These are phyloP conservation scores for Carex arenaria DNA, from an alignment of 202 grass and related monocot species.

Conservation along the genomic window DNA sequence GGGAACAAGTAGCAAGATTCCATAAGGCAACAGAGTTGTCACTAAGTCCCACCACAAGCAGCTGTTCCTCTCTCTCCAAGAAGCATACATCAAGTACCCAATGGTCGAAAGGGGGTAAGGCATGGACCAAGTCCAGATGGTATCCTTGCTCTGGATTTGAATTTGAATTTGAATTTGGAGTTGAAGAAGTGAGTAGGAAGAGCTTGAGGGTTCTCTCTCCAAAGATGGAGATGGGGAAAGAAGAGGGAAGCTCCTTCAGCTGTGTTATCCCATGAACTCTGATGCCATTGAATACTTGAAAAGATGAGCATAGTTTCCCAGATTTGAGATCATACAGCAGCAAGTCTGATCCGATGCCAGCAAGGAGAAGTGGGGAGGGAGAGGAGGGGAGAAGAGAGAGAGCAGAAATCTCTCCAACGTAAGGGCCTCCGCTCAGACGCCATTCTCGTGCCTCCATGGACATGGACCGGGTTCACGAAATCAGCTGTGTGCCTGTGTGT, in stretches of 20 bases:
- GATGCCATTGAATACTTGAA: conserved; percentile 62
- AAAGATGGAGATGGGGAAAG: conserved; percentile 35
- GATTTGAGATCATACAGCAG: conserved; percentile 48
- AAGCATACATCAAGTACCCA: conserved; percentile 77
- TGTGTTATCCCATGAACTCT: conserved; percentile 54
- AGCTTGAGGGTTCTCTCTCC: conserved; percentile 71
- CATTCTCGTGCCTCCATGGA: background rate
- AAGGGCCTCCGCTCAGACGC: conserved; percentile 35
- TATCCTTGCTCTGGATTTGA: background rate
- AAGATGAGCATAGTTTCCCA: conserved; percentile 35
- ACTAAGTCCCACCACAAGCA: conserved; percentile 60
- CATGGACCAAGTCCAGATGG: conserved; percentile 37
- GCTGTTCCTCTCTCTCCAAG: conserved; percentile 37
- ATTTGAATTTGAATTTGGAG: too few relatives aligned
- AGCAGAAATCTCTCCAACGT: conserved; percentile 79
- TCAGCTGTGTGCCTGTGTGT: too few relatives aligned
- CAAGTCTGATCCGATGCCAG: conserved; percentile 66
- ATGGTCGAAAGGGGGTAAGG: conserved; percentile 61
- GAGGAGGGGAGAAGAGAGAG: conserved; percentile 53
- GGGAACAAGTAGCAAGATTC: conserved; percentile 31
- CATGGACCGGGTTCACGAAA: too few relatives aligned
- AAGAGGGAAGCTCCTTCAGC: background rate
- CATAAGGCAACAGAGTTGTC: conserved; percentile 85
- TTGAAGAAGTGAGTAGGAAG: conserved; percentile 23
- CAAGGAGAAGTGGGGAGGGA: conserved; percentile 48